These are phyloP conservation scores for Aureobasidium sp. DNA, from an alignment of 2,329 filamentous ascomycete species.

Conservation along the genomic window DNA sequence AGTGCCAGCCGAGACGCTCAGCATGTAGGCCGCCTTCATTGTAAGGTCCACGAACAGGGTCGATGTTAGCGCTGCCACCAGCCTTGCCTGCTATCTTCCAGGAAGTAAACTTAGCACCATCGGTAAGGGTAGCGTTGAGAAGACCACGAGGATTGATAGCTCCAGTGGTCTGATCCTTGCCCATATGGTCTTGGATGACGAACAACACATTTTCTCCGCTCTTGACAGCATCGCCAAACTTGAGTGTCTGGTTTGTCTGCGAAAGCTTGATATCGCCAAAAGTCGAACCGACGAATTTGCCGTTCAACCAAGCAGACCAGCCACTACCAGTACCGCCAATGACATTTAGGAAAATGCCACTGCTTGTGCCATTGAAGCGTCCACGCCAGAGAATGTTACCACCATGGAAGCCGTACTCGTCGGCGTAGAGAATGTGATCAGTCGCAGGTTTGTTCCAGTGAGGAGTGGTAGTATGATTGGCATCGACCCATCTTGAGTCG, in stretches of 20 bases:
- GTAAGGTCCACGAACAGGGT: conserved; percentile 61
- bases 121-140: conserved; percentile 55
- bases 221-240: conserved; percentile 56
- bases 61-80: conserved; percentile 57
- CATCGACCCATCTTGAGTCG: conserved; percentile 48
- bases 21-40: conserved; percentile 67
- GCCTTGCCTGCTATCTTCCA: conserved; percentile 69
- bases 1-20: conserved; percentile 65
- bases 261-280: conserved; percentile 54
- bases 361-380: conserved; percentile 41
- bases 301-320: conserved; percentile 66
- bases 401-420: conserved; percentile 48
- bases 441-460: conserved; percentile 42
- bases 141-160: conserved; percentile 60
- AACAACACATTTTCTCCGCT: conserved; percentile 54
- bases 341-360: conserved; percentile 49
- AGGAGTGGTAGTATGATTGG: conserved; percentile 39
- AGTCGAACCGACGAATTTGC: conserved; percentile 61
- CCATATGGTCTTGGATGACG: conserved; percentile 66
- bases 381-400: conserved; percentile 47
- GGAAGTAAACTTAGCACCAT: conserved; percentile 51
- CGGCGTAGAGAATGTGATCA: conserved; percentile 44
- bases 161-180: conserved; percentile 60
- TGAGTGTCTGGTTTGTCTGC: conserved; percentile 47
- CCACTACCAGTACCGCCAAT: conserved; percentile 60